Base-by-base conservation (phyloP, 176 grass and related monocot genomes). In the Zoysia japonica region DNA sequence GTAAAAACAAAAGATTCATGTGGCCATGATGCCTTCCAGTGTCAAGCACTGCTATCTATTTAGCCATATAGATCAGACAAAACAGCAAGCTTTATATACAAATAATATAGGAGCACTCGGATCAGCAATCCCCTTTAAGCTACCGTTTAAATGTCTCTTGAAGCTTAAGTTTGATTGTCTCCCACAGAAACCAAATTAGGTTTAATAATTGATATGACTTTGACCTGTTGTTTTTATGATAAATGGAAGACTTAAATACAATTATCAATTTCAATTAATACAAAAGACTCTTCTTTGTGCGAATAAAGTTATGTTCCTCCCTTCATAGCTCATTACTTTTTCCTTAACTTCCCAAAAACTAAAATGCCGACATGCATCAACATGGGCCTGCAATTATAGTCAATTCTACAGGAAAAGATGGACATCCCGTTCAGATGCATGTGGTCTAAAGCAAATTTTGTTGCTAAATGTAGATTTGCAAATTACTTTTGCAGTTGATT, bases 1-100 rank as follows among this genome's bases (percentile, higher is more conserved):
- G 61, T 73, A 66, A 64, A 78, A 72, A 60, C 77, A 87, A 82
- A 88, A 93, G 81, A 81, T 82, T 46, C 73, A 91, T 84, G 87
- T 46, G 81, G 69, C 67, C 84, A 84, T 78, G 90, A 82, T 81
- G 72, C 81, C 65, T 61, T 80, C 66, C 84, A 75, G 84, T 87
- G 75, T 78, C 90, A 86, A 79, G 61, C 85, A 91, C 83, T 78
- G 78, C 48, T 85, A 82, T 80, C 83, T 77, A 62, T 75, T 69
- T 76, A 75, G 74, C 60, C 64, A 76, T 76, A 84, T 87, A 87
- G 80, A 84, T 79, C 80, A 87, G 81, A 84, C 88, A 90, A 75
- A 80, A 76, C 57, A 80, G 80, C 80, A 80, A 83, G 60, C 76
- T 87, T 80, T 84, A 75, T 47, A 72, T 80, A 80, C 64, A 71